Evolutionary conservation across 2,329 filamentous ascomycete species (phyloP).

Genomic region (Apiospora aurea): DNA sequence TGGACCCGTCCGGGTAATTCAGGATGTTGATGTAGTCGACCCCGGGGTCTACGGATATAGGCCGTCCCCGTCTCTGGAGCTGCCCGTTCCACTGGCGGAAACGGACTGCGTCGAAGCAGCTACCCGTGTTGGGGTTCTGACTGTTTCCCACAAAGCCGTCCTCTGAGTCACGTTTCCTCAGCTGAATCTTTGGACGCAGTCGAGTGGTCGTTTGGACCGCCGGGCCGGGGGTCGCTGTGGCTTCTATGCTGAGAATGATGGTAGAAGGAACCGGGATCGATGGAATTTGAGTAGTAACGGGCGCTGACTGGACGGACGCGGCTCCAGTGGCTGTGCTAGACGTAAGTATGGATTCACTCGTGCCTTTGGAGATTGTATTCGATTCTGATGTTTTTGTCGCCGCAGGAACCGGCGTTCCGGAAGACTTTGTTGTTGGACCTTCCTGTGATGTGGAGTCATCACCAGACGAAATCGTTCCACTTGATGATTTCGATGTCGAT

Average conservation of each 20-base stretch:
- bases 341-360: not conserved
- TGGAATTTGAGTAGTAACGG: not conserved
- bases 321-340: not conserved
- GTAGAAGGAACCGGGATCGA: not conserved
- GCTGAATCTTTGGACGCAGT: not conserved
- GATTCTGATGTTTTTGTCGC: not conserved
- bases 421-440: too few relatives aligned
- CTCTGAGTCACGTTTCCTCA: not conserved
- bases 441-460: too few relatives aligned
- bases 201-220: not conserved
- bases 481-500: too few relatives aligned
- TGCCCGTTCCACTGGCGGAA: not conserved
- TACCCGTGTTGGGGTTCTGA: conserved; percentile 19
- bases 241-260: not conserved
- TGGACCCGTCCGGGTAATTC: not conserved
- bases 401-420: too few relatives aligned
- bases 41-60: not conserved
- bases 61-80: not conserved
- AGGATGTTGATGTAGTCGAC: not conserved
- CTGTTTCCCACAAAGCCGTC: conserved; percentile 30
- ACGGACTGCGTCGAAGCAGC: conserved; percentile 26
- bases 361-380: not conserved
- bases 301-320: not conserved
- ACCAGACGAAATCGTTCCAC: too few relatives aligned
- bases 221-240: not conserved